These are phyloP conservation scores for Agrocybe chaxingu DNA, from an alignment of 768 basidiomycete species.

Conservation along the genomic window DNA sequence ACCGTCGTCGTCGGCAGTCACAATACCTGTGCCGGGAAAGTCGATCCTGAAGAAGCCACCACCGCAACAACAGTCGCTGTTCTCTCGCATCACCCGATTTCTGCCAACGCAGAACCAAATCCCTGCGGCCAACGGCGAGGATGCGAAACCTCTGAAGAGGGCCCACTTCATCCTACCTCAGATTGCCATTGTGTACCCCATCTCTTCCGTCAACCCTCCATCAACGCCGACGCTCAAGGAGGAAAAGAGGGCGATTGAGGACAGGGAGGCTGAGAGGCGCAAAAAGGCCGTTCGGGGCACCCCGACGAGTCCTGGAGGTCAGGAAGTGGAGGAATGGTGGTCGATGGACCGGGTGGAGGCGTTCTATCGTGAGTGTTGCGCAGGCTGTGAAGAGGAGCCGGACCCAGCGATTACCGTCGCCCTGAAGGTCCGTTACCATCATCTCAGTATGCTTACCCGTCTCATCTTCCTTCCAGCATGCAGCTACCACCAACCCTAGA, in stretches of 20 bases:
- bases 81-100: conserved; percentile 73
- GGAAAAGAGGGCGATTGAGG: conserved; percentile 79
- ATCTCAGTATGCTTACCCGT: not conserved
- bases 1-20: conserved; percentile 79
- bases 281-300: conserved; percentile 61
- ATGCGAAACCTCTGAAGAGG: conserved; percentile 67
- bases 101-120: conserved; percentile 54
- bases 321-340: conserved; percentile 73
- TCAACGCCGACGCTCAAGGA: conserved; percentile 75
- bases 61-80: conserved; percentile 62
- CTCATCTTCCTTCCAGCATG: conserved; percentile 34
- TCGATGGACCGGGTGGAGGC: conserved; percentile 76
- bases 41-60: conserved; percentile 79
- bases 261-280: conserved; percentile 67
- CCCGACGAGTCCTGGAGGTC: conserved; percentile 29
- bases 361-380: conserved; percentile 85
- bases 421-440: conserved; percentile 55
- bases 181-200: conserved; percentile 87
- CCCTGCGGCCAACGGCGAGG: conserved; percentile 33
- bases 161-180: conserved; percentile 91
- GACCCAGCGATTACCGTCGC: conserved; percentile 64
- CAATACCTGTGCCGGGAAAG: conserved; percentile 75
- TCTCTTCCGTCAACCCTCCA: conserved; percentile 81
- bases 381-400: conserved; percentile 68
- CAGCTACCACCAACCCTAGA: conserved; percentile 55